Conservation (phyloP, 2,329 filamentous ascomycete species). For the Cladosporium sp. region DNA sequence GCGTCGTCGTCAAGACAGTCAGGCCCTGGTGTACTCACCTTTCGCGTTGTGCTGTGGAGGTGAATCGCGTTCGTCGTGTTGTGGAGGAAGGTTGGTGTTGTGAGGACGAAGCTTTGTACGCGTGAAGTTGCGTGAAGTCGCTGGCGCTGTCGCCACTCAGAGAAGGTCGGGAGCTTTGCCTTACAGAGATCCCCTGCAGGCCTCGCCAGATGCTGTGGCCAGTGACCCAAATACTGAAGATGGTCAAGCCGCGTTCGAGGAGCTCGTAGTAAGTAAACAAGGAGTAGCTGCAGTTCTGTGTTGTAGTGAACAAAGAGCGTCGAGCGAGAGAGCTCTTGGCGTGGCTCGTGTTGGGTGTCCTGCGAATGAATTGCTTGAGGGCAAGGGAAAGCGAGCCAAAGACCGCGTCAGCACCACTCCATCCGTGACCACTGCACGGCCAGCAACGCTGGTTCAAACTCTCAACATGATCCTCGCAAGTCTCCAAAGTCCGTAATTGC, state of each 20-base stretch:
- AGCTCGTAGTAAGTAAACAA: background rate
- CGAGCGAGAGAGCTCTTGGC: background rate
- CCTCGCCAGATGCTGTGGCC: background rate
- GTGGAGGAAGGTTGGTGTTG: background rate
- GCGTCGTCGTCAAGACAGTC: background rate
- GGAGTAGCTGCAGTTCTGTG: background rate
- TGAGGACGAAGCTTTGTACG: background rate
- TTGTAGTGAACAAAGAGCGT: conserved; percentile 1
- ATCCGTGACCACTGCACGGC: background rate
- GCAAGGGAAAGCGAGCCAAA: background rate
- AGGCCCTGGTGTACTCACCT: background rate
- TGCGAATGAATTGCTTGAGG: background rate
- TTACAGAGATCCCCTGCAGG: background rate
- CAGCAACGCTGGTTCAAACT: background rate
- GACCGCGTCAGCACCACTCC: background rate
- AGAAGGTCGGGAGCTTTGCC: background rate
- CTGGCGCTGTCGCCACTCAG: background rate
- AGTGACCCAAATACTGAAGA: background rate
- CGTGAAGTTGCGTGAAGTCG: background rate
- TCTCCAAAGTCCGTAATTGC: background rate
- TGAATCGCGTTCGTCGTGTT: background rate
- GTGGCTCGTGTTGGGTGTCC: background rate
- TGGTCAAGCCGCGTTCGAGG: background rate
- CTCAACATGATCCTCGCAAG: background rate
- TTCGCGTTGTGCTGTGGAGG: background rate